Evolutionary conservation across 208 protist genomes (phyloP).

Genomic region (Leishmania amazonensis): DNA sequence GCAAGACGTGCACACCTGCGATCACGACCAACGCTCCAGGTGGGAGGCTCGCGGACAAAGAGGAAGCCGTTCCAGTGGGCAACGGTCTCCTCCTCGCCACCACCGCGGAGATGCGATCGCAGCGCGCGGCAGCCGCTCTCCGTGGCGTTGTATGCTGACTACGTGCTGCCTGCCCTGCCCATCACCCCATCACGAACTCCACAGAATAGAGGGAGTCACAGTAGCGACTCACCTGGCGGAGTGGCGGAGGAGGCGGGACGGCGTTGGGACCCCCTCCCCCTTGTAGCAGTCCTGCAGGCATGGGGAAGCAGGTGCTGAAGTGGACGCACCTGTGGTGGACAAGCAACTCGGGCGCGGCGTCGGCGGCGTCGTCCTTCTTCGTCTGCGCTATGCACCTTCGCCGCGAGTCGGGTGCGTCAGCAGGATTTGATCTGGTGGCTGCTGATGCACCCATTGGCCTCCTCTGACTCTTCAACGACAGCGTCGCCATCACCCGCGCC

Average conservation of each 20-base stretch:
- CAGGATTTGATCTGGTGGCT: conserved; percentile 10
- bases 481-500: not conserved
- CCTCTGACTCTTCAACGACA: no score
- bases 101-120: not conserved
- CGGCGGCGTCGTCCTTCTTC: not conserved
- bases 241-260: not conserved
- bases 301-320: conserved; percentile 7
- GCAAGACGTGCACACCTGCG: not conserved
- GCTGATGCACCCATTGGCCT: not conserved
- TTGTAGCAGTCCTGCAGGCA: not conserved
- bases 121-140: conserved; percentile 4
- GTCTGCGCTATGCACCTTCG: not conserved
- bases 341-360: not conserved
- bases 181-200: not conserved
- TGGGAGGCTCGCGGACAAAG: not conserved
- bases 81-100: not conserved
- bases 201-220: not conserved
- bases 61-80: not conserved
- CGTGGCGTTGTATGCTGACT: conserved; percentile 5
- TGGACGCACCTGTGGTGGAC: conserved; percentile 11
- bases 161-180: not conserved
- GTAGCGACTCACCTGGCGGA: not conserved
- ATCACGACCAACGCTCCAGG: not conserved
- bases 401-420: not conserved
- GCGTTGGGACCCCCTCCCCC: not conserved